Evolutionary conservation across 805 yeast genomes (phyloP), one percentile per base, ranked within the genome.

Genomic region (Lipomyces starkeyi): DNA sequence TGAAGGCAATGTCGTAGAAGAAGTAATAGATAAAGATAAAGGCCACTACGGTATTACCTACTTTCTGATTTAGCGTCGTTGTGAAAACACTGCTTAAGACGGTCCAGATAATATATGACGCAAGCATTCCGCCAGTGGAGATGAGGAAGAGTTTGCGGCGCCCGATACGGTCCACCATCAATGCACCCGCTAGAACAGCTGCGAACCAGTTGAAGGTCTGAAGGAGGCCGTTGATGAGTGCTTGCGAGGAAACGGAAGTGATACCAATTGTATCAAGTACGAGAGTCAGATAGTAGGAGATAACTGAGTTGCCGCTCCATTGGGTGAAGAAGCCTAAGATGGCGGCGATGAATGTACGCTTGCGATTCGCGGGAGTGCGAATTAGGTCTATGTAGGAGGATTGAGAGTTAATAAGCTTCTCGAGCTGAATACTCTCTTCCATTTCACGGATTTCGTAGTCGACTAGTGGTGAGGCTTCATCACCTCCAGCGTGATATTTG

Each of bases 221-320:
- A 69, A 84, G 79, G 68, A 83, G 81, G 64, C 85, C 87, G 74
- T 85, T 85, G 73, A 85, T 81, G 20, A 54, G 37, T 27, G 61
- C 27, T 56, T 66, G 66, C 54, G 56, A 27, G 2, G 20, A 67
- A 62, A 72, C 80, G 60, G 83, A 82, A 59, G 84, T 83, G 72
- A 85, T 82, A 67, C 89, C 88, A 74, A 86, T 84, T 32, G 86
- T 82, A 66, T 77, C 74, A 71, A 86, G 80, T 14, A 86, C 88
- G 72, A 81, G 80, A 67, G 80, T 78, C 69, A 85, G 77, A 75
- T 85, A 85, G 79, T 84, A 85, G 3, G 86, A 82, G 34, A 84
- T 84, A 67, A 85, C 77, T 65, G 85, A 86, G 72, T 83, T 84
- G 73, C 88, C 88, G 20, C 86, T 82, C 55, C 83, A 73, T 73